Percentiles rank a stretch among this genome's conserved stretches.
Conservation (phyloP, 2,329 filamentous ascomycete genomes). For the Fragosphaeria purpurea region DNA sequence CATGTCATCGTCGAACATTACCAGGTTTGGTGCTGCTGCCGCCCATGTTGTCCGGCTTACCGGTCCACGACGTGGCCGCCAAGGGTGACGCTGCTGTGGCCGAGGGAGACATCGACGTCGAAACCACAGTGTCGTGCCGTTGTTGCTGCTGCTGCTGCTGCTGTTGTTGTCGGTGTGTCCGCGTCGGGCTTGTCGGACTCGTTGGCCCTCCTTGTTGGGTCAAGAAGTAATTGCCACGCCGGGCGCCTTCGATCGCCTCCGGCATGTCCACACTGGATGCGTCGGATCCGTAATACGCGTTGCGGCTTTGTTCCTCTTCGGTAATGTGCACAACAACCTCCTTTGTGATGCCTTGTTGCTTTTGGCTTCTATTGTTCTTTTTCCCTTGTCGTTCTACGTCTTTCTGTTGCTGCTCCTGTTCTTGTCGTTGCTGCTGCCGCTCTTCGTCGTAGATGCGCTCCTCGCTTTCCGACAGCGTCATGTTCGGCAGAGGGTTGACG, state of each 20-base stretch:
- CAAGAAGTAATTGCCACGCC: conserved; percentile 10
- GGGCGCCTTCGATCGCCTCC: conserved; percentile 6
- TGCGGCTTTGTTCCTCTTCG: conserved; percentile 6
- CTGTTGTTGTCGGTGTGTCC: too few species aligned
- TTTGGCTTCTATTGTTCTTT: too few species aligned
- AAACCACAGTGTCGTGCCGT: neutral
- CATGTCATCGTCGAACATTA: too few species aligned
- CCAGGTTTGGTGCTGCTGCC: neutral
- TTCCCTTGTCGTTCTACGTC: neutral
- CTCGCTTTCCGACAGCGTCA: conserved; percentile 18
- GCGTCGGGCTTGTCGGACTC: neutral
- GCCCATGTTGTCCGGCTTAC: neutral
- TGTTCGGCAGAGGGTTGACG: conserved; percentile 18
- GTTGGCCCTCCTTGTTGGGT: conserved; percentile 1
- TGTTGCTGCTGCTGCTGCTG: neutral
- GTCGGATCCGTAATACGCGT: neutral
- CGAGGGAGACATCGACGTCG: neutral
- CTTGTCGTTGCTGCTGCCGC: conserved; percentile 5
- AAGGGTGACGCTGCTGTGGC: neutral
- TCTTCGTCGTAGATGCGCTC: conserved; percentile 15
- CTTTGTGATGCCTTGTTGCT: conserved; percentile 8
- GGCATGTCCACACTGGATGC: neutral
- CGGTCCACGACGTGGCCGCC: neutral
- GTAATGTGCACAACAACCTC: conserved; percentile 10
- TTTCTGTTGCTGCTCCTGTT: neutral